Base-by-base conservation (phyloP, 2,329 filamentous ascomycete genomes). In the Ilyonectria destructans region DNA sequence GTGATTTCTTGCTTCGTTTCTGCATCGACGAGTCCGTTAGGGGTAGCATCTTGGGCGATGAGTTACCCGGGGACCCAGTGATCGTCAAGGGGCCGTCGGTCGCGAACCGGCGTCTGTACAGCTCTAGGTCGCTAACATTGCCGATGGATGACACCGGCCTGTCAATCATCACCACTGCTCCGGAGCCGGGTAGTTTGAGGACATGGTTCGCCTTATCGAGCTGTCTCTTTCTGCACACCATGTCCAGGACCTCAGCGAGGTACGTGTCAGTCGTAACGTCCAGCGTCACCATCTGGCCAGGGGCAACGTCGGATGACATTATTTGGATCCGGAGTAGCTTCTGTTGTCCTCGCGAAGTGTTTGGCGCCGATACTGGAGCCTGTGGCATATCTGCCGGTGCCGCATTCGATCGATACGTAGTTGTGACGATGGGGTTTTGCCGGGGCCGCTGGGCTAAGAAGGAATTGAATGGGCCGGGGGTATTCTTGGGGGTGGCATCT, bases 211-310 rank as follows among this genome's bases (percentile, higher is more conserved):
- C 92, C 82, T 95, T 94, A 78, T 96, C 94, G 0, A 96, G 84
- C 65, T 93, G 90, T 49, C 94, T 87, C 80, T 93, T 93, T 48
- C 91, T 89, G 79, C 93, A 96, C 2, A 93, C 91, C 71, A 90
- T 86, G 76, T 96, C 93, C 58, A 96, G 89, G 31, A 96, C 90
- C 79, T 96, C 93, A 49, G 92, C 93, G 51, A 96, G 89, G 78
- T 95, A 96, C 33, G 91, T 96, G 73, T 96, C 93, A 0, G 92
- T 94, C 0, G 92, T 95, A 52, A 94, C 93, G 69, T 93, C 90
- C 19, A 95, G 83, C 1, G 90, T 91, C 26, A 94, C 88, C 83
- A 91, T 90, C 75, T 92, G 91, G n/a, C 92, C 91, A 54, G 93
- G 89, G 9, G 92, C 87, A 6, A 90, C 85, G 76, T 95, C 92